phyloP scores from a whole-genome alignment of 83 land plant species.

The Larix sibirica region DNA sequence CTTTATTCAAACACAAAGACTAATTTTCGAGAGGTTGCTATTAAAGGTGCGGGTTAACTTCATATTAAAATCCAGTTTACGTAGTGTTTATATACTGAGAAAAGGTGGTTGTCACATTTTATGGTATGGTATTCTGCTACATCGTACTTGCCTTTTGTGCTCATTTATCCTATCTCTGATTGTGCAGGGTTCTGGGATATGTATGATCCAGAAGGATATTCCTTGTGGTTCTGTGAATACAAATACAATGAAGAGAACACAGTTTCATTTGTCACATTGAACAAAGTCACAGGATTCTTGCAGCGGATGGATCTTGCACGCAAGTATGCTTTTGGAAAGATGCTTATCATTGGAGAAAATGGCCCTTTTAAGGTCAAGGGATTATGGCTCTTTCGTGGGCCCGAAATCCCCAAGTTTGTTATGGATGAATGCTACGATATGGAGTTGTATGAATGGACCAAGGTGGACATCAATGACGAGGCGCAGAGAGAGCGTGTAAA shows the following conservation, averaged over 20 bases:
- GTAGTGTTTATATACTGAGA: no score
- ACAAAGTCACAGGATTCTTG: constrained; percentile 92
- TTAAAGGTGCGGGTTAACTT: constrained; percentile 49
- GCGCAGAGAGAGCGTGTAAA: constrained; percentile 86
- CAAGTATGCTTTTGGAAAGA: constrained; percentile 90
- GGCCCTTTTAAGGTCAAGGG: constrained; percentile 90
- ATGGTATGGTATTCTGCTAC: no score
- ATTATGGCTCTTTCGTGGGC: constrained; percentile 93
- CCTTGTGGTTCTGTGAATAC: constrained; percentile 97
- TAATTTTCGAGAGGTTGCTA: constrained; percentile 87
- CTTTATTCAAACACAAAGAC: constrained; percentile 93
- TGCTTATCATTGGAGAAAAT: constrained; percentile 75
- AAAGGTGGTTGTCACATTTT: no score
- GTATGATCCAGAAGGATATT: constrained; percentile 97
- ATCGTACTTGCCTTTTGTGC: neutral
- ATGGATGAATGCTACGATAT: constrained; percentile 87
- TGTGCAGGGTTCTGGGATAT: constrained; percentile 96
- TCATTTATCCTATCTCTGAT: neutral
- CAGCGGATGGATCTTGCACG: constrained; percentile 88
- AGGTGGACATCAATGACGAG: constrained; percentile 83
- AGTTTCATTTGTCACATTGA: no score
- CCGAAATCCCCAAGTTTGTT: constrained; percentile 81
- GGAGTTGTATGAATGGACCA: constrained; percentile 92
- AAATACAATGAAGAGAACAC: constrained; percentile 96
- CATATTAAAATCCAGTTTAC: no score